Evolutionary conservation across 352 stramenopile genomes (phyloP).

Genomic region (Chrysophaeum taylorii): DNA sequence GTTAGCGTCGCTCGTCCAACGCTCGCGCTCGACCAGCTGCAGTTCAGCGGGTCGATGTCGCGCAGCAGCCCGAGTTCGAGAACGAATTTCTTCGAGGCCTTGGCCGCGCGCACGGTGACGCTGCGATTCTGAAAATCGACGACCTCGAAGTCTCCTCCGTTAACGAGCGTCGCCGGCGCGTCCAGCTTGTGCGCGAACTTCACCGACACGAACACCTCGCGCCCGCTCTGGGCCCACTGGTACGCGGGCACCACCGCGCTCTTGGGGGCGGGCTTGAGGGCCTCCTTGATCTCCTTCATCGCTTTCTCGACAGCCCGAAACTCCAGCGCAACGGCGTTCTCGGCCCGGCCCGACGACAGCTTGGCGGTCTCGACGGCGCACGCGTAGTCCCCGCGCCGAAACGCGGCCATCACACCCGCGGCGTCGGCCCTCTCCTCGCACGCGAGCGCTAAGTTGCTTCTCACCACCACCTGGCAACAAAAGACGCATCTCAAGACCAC

Average conservation of each 20-base stretch:
- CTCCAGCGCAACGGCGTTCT: no score
- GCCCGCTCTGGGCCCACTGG: conserved; percentile 34
- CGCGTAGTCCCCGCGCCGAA: no score
- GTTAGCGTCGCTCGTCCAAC: conserved; percentile 33
- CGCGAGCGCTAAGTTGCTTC: no score
- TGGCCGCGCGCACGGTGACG: conserved; percentile 22
- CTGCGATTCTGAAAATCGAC: conserved; percentile 13
- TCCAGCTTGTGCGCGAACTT: conserved; percentile 42
- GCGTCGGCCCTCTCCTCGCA: no score
- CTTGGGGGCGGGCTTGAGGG: background rate
- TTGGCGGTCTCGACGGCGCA: no score
- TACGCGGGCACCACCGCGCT: conserved; percentile 24
- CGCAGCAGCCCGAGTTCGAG: conserved; percentile 29
- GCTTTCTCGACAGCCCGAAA: no score
- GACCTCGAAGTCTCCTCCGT: conserved; percentile 17
- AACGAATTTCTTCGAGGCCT: conserved; percentile 31
- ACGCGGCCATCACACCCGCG: no score
- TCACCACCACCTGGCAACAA: no score
- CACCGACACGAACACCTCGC: conserved; percentile 30
- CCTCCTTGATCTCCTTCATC: background rate
- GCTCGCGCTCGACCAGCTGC: conserved; percentile 23
- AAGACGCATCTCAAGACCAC: no score
- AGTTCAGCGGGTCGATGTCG: conserved; percentile 25
- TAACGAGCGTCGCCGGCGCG: conserved; percentile 24
- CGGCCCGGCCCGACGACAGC: no score